Evolutionary conservation across 345 rosid species (phyloP).

Genomic region (Acer yangbiense): DNA sequence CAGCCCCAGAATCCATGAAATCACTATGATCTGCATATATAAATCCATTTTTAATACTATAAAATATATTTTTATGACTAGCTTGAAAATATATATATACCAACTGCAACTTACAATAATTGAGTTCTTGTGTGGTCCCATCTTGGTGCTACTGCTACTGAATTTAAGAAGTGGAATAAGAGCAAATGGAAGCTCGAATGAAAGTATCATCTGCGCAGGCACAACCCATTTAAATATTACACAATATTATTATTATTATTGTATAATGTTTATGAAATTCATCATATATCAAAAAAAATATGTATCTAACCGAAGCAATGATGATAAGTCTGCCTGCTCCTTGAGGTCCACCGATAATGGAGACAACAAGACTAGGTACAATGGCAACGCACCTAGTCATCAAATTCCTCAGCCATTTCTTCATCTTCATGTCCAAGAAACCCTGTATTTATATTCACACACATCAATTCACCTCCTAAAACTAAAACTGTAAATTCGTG

Average conservation of each 20-base stretch:
- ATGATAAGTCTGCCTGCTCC: slow-evolving; percentile 64
- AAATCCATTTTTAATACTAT: not conserved
- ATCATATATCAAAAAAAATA: too few relatives aligned
- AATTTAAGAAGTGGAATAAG: slow-evolving; percentile 73
- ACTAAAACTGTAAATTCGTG: too few relatives aligned
- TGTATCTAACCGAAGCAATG: slow-evolving; percentile 55
- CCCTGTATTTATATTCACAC: slow-evolving; percentile 37
- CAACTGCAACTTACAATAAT: slow-evolving; percentile 35
- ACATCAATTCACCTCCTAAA: not conserved
- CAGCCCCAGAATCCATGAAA: slow-evolving; percentile 61
- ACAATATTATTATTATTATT: too few relatives aligned
- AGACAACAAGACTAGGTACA: slow-evolving; percentile 57
- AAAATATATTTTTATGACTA: too few relatives aligned
- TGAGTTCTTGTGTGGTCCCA: slow-evolving; percentile 78
- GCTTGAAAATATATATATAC: too few relatives aligned
- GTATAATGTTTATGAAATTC: too few relatives aligned
- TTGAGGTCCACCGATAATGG: slow-evolving; percentile 58
- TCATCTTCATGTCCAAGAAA: slow-evolving; percentile 65
- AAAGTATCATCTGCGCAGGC: slow-evolving; percentile 64
- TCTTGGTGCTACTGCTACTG: slow-evolving; percentile 63
- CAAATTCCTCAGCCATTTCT: slow-evolving; percentile 55
- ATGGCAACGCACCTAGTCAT: slow-evolving; percentile 67
- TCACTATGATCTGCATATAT: slow-evolving; percentile 42
- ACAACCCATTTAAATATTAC: not conserved
- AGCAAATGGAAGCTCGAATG: slow-evolving; percentile 76